Evolutionary conservation across 768 basidiomycete species (phyloP), one percentile per base, ranked within the genome.

Genomic region (Udeniomyces megalosporus): DNA sequence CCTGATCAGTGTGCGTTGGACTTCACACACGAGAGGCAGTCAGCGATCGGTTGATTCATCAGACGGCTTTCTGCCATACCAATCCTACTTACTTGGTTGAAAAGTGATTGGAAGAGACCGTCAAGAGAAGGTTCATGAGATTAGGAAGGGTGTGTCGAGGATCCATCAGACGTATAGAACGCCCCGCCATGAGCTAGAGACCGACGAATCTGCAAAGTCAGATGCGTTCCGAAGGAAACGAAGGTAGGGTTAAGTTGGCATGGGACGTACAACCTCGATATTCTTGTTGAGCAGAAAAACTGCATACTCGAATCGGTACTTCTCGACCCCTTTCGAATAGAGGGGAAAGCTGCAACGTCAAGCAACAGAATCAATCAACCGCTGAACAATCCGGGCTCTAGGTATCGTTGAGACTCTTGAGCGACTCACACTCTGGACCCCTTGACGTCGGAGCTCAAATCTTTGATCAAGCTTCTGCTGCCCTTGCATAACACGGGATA

Each of bases 251-350:
- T 11, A 29, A n/a, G n/a, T n/a, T n/a, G n/a, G n/a, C n/a, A n/a
- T n/a, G n/a, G n/a, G n/a, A 45, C 79, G 65, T 67, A 92, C 91
- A 80, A 91, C 78, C 76, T 99, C 93, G 67, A 99, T 91, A 73
- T 99, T 80, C 74, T 97, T 99, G 76, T 99, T 99, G 34, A 97
- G 77, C 46, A 99, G 75, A 73, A 91, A 97, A 4, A 97, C 93
- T 3, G 84, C 95, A 76, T 97, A 99, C 73, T 97, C 93, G 70
- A 93, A 99, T 28, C 95, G 80, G 74, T 96, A 97, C 47, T 85
- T 86, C 71, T 97, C 95, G 62, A 96, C 92, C 4, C 92, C 91
- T 75, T 82, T 87, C 1, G 88, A 84, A 73, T 89, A 99, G 32
- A 99, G 76, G 20, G 95, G 95, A 73, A 97, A 99, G 80, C 92